These are phyloP conservation scores for Exserohilum turcica DNA, from an alignment of 2,329 filamentous ascomycete species.

Conservation along the genomic window DNA sequence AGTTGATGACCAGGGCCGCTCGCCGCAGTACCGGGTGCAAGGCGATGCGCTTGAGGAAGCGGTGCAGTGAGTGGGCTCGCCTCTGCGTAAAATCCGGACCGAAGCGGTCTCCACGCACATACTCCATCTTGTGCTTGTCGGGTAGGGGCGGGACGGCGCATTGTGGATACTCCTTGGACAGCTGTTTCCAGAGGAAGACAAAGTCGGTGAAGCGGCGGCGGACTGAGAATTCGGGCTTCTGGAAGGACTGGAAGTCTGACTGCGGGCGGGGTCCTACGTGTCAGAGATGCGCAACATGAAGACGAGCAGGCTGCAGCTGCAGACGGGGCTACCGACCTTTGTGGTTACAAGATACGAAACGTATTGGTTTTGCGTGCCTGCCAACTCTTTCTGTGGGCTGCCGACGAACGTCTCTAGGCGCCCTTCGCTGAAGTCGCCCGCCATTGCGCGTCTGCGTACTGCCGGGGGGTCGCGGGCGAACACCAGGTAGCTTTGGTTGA, in stretches of 20 bases:
- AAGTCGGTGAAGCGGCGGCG: conserved; percentile 97
- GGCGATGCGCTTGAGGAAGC: conserved; percentile 84
- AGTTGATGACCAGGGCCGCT: conserved; percentile 80
- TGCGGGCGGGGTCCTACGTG: conserved; percentile 48
- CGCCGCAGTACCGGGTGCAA: conserved; percentile 88
- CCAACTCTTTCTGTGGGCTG: conserved; percentile 89
- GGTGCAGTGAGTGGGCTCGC: conserved; percentile 85
- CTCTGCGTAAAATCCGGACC: conserved; percentile 88
- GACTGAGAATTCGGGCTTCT: conserved; percentile 76
- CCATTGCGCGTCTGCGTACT: conserved; percentile 34
- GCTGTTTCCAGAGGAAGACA: conserved; percentile 90
- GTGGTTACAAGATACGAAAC: conserved; percentile 95
- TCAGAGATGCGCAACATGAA: conserved; percentile 1
- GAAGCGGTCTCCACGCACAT: conserved; percentile 95
- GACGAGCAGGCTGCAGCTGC: neutral
- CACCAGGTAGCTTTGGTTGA: conserved; percentile 10
- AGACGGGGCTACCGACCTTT: conserved; percentile 61
- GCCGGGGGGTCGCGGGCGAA: conserved; percentile 8
- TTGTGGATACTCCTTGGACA: conserved; percentile 85
- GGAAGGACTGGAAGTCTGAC: conserved; percentile 94
- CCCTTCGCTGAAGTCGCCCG: conserved; percentile 60
- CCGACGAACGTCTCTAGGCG: conserved; percentile 82
- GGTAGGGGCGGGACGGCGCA: conserved; percentile 92
- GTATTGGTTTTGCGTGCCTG: conserved; percentile 95
- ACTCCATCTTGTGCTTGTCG: conserved; percentile 99